These are phyloP conservation scores for Neofusicoccum cordaticola DNA, from an alignment of 2,329 filamentous ascomycete species.

Conservation along the genomic window DNA sequence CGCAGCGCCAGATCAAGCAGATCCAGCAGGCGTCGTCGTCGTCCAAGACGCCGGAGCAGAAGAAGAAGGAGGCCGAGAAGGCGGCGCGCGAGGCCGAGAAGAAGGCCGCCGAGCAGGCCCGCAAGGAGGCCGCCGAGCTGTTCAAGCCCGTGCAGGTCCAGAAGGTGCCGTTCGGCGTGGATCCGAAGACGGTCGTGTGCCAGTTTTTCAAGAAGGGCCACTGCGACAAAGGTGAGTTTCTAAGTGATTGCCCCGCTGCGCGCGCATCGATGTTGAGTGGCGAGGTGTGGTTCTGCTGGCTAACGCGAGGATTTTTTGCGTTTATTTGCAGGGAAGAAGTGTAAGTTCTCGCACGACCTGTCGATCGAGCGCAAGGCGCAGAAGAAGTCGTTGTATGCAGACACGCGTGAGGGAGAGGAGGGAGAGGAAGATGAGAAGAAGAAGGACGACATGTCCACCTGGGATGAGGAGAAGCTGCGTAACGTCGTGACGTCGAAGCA, in stretches of 20 bases:
- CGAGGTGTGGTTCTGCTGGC: neutral
- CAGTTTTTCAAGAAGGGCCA: conserved; percentile 96
- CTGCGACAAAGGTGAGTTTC: conserved; percentile 74
- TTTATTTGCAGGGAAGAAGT: conserved; percentile 63
- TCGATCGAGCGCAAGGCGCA: conserved; percentile 85
- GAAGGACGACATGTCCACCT: conserved; percentile 88
- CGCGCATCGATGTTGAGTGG: neutral
- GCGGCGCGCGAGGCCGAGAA: conserved; percentile 77
- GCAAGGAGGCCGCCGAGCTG: conserved; percentile 73
- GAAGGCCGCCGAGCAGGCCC: conserved; percentile 80
- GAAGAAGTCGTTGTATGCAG: conserved; percentile 89
- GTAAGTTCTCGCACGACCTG: conserved; percentile 95
- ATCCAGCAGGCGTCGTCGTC: conserved; percentile 70
- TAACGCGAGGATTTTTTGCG: neutral
- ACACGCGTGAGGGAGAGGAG: conserved; percentile 71
- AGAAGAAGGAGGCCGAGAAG: conserved; percentile 69
- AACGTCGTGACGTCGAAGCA: conserved; percentile 93
- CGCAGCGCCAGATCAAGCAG: conserved; percentile 86
- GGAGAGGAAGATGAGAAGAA: conserved; percentile 71
- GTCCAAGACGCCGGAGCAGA: conserved; percentile 81
- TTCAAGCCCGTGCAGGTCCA: conserved; percentile 94
- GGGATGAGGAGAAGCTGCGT: conserved; percentile 94
- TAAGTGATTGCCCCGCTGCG: too few relatives aligned
- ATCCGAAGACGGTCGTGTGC: conserved; percentile 95
- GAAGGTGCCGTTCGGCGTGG: conserved; percentile 95